Conservation (phyloP, 169 alveolate species). For the Pseudocohnilembus persalinus region DNA sequence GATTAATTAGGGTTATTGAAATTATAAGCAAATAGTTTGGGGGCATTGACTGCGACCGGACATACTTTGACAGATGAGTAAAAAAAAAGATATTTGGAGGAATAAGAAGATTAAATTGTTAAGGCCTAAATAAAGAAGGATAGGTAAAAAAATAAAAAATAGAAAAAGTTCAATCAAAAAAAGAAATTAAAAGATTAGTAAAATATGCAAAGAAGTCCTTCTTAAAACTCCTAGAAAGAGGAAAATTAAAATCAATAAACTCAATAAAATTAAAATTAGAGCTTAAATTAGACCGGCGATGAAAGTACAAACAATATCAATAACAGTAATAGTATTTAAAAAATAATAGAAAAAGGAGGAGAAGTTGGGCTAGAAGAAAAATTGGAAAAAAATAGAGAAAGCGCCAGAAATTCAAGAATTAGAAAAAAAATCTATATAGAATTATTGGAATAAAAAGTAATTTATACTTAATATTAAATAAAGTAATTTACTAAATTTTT, state of each 20-base stretch:
- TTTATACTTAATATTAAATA: neutral
- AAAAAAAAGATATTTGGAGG: too few relatives aligned
- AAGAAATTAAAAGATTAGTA: neutral
- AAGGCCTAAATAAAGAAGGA: neutral
- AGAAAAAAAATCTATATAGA: conserved; percentile 52
- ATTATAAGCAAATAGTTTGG: neutral
- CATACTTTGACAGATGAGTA: too few relatives aligned
- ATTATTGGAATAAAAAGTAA: conserved; percentile 36
- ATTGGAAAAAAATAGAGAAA: conserved; percentile 41
- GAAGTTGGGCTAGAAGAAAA: conserved; percentile 33
- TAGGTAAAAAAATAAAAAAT: neutral
- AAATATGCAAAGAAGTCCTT: too few relatives aligned
- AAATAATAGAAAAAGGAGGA: neutral
- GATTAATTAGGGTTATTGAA: neutral
- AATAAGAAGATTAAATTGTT: too few relatives aligned
- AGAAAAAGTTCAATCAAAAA: too few relatives aligned
- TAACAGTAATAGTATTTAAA: neutral
- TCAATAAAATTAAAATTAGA: too few relatives aligned
- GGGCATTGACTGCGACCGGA: too few relatives aligned
- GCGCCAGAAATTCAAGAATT: conserved; percentile 46
- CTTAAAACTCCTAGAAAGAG: neutral
- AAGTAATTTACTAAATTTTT: neutral
- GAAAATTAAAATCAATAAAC: neutral
- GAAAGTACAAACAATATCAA: neutral
- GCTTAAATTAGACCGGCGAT: too few relatives aligned